These are phyloP conservation scores for Alloteropsis angusta DNA, from an alignment of 202 grass and related monocot species.

Conservation along the genomic window DNA sequence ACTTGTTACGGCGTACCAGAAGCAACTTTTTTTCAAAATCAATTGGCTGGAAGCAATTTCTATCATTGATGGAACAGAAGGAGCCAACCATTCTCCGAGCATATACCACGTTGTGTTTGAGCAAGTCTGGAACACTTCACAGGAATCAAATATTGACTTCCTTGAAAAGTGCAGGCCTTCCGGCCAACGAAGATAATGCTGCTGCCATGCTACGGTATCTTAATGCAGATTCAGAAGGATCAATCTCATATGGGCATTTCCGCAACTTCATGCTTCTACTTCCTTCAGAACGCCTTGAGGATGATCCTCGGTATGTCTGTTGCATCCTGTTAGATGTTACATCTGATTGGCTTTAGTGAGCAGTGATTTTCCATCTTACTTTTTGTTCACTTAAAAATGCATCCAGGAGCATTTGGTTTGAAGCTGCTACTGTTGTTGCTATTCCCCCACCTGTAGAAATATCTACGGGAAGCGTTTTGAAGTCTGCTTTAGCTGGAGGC, in stretches of 20 bases:
- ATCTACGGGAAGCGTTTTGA: conserved; percentile 77
- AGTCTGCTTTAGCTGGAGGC: conserved; percentile 94
- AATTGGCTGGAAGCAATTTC: conserved; percentile 94
- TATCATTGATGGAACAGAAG: conserved; percentile 98
- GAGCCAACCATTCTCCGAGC: conserved; percentile 88
- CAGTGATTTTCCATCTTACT: neutral
- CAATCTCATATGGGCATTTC: conserved; percentile 95
- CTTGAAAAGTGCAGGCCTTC: conserved; percentile 70
- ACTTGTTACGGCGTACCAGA: conserved; percentile 70
- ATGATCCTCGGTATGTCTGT: conserved; percentile 79
- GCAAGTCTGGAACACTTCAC: conserved; percentile 95
- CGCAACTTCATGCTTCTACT: conserved; percentile 98
- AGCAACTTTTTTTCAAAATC: conserved; percentile 92
- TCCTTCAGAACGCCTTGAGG: conserved; percentile 91
- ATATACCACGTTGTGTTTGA: conserved; percentile 88
- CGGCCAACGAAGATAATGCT: conserved; percentile 90
- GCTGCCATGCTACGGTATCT: conserved; percentile 88
- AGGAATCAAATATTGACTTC: conserved; percentile 91
- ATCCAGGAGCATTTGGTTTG: conserved; percentile 96
- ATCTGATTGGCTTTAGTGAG: neutral
- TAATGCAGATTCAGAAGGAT: conserved; percentile 68
- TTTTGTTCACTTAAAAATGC: conserved; percentile 15
- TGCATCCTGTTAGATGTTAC: neutral
- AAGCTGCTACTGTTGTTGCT: conserved; percentile 85
- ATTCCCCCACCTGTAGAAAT: conserved; percentile 88